Conservation (phyloP, 805 yeast species). For the Ogataea ganodermae region DNA sequence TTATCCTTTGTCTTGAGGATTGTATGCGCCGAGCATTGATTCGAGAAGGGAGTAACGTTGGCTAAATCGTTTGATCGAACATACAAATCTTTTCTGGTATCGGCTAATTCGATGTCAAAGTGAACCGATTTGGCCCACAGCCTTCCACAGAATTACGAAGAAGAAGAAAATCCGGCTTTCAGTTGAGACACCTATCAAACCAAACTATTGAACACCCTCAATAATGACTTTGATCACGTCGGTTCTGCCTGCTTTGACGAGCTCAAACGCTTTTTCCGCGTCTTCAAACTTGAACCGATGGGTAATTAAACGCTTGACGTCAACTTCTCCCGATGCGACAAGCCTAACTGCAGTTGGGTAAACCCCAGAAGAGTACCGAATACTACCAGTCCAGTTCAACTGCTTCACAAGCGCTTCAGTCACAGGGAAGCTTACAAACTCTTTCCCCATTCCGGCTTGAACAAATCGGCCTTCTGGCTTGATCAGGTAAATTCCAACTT, state of each 20-base stretch:
- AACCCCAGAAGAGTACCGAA: conserved; percentile 79
- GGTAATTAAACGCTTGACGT: conserved; percentile 70
- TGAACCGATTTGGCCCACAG: too few species aligned
- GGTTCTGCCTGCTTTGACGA: conserved; percentile 55
- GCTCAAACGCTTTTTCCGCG: conserved; percentile 74
- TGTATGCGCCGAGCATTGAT: too few species aligned
- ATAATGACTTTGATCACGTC: conserved; percentile 77
- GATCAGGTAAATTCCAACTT: conserved; percentile 62
- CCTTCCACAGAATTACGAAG: too few species aligned
- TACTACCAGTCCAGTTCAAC: conserved; percentile 68
- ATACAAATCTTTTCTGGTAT: too few species aligned
- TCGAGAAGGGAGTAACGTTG: too few species aligned
- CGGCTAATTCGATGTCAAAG: too few species aligned
- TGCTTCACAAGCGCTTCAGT: conserved; percentile 69
- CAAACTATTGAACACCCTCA: conserved; percentile 64
- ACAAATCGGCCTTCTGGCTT: conserved; percentile 71
- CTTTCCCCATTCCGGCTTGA: conserved; percentile 85
- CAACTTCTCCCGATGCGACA: conserved; percentile 61
- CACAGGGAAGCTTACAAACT: conserved; percentile 68
- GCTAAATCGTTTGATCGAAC: too few species aligned
- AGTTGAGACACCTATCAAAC: too few species aligned
- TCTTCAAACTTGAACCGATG: conserved; percentile 71
- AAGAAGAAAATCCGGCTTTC: too few species aligned
- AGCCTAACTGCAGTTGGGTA: conserved; percentile 71
- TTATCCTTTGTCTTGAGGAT: too few species aligned